Evolutionary conservation across 345 rosid species (phyloP).

Genomic region (Eutrema japonicum): DNA sequence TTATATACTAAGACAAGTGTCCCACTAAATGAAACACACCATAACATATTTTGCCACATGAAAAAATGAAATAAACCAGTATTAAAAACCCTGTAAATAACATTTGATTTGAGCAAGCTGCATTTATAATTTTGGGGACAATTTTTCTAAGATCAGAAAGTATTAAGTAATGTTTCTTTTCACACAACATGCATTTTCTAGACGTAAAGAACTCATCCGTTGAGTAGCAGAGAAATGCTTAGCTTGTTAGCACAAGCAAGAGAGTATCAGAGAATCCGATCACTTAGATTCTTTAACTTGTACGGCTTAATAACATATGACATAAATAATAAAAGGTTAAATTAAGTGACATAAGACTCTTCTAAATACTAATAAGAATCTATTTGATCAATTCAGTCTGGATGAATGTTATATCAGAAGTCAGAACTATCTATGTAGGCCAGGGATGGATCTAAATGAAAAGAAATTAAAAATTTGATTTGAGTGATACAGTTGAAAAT

Average conservation of each 20-base stretch:
- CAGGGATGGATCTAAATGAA: constrained; percentile 30
- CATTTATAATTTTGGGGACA: background rate
- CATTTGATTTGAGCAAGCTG: background rate
- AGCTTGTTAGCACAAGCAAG: constrained; percentile 29
- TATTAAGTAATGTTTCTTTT: background rate
- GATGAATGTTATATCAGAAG: background rate
- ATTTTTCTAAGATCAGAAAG: background rate
- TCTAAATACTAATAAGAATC: constrained; percentile 24
- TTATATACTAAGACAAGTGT: background rate
- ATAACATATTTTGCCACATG: background rate
- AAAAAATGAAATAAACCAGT: background rate
- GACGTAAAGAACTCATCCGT: constrained; percentile 16
- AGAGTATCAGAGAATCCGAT: constrained; percentile 30
- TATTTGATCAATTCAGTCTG: constrained; percentile 8
- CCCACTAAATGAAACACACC: background rate
- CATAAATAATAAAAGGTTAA: constrained; percentile 23
- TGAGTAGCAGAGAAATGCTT: constrained; percentile 17
- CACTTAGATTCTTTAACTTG: constrained; percentile 32
- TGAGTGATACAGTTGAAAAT: constrained; percentile 13
- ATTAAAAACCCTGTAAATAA: background rate
- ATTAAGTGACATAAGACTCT: constrained; percentile 39
- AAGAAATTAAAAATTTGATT: background rate
- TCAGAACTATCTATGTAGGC: constrained; percentile 20
- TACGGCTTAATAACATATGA: constrained; percentile 37
- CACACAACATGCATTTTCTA: constrained; percentile 7